Conservation (phyloP, 805 yeast genomes). For the Zygosaccharomyces gambellarensis region DNA sequence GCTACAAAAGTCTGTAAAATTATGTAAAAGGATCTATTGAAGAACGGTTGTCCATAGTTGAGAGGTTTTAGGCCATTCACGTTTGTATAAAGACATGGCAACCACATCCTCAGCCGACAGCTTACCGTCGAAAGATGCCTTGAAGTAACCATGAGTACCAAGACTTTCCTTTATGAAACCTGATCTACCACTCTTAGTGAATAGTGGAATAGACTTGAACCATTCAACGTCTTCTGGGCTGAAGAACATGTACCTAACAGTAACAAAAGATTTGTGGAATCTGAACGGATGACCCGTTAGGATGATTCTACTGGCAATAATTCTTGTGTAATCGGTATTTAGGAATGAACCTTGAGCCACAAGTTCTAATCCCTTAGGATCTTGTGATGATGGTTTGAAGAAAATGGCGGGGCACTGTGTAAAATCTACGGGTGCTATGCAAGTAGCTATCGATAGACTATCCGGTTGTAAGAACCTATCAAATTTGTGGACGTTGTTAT, state of each 20-base stretch:
- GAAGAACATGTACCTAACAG: slow-evolving; percentile 96
- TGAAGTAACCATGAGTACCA: slow-evolving; percentile 98
- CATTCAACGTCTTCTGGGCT: slow-evolving; percentile 80
- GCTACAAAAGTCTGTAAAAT: neutral
- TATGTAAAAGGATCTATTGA: neutral
- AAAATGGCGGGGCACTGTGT: slow-evolving; percentile 80
- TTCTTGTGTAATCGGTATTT: slow-evolving; percentile 78
- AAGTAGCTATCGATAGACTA: slow-evolving; percentile 68
- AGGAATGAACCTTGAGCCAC: slow-evolving; percentile 88
- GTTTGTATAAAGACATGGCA: slow-evolving; percentile 89
- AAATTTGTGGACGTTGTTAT: slow-evolving; percentile 82
- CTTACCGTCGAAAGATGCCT: slow-evolving; percentile 89
- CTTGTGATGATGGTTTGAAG: slow-evolving; percentile 55
- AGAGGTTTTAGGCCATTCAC: slow-evolving; percentile 78
- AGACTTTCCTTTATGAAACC: slow-evolving; percentile 92
- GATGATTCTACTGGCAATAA: slow-evolving; percentile 81
- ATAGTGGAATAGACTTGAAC: slow-evolving; percentile 87
- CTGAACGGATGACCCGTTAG: slow-evolving; percentile 93
- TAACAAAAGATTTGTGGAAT: slow-evolving; percentile 87
- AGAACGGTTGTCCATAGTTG: slow-evolving; percentile 5
- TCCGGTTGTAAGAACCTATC: slow-evolving; percentile 83
- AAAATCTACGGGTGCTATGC: slow-evolving; percentile 81
- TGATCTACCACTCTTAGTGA: slow-evolving; percentile 86
- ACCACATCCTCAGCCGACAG: slow-evolving; percentile 87
- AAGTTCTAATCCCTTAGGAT: slow-evolving; percentile 50